phyloP scores from a whole-genome alignment of 148 eudicot genomes.

The Amaranthus hypochondriacus region DNA sequence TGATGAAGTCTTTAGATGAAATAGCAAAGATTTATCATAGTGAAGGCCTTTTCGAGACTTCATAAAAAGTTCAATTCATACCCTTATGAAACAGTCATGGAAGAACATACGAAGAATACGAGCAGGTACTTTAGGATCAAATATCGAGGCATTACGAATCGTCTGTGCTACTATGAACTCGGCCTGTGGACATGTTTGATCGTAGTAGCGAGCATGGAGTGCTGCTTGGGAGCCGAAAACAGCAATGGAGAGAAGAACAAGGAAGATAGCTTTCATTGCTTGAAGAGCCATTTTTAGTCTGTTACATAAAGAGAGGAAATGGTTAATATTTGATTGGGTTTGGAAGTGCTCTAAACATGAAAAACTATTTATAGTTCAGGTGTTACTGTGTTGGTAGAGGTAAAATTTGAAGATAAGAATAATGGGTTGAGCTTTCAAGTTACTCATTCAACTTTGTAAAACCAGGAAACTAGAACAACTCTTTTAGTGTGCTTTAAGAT shows the following conservation, averaged over 20 bases:
- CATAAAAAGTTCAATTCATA: slow-evolving; percentile 16
- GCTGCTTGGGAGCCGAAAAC: slow-evolving; percentile 29
- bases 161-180: slow-evolving; percentile 42
- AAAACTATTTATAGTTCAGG: slow-evolving; percentile 8
- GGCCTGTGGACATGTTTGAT: slow-evolving; percentile 58
- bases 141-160: slow-evolving; percentile 43
- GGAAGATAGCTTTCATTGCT: slow-evolving; percentile 14
- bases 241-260: slow-evolving; percentile 26
- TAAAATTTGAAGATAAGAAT: background rate
- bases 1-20: background rate
- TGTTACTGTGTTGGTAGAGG: background rate
- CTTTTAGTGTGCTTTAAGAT: slow-evolving; percentile 22
- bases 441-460: slow-evolving; percentile 14
- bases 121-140: slow-evolving; percentile 59
- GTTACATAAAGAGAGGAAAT: no score
- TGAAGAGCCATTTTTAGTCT: slow-evolving; percentile 28
- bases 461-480: slow-evolving; percentile 6
- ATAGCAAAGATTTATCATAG: background rate
- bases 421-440: slow-evolving; percentile 18
- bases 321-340: background rate
- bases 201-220: slow-evolving; percentile 46
- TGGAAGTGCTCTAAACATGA: background rate
- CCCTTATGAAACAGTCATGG: slow-evolving; percentile 71
- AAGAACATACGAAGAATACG: slow-evolving; percentile 70
- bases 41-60: background rate